Base-by-base conservation (phyloP, 2,329 filamentous ascomycete genomes). In the Hypoxylon sp. region DNA sequence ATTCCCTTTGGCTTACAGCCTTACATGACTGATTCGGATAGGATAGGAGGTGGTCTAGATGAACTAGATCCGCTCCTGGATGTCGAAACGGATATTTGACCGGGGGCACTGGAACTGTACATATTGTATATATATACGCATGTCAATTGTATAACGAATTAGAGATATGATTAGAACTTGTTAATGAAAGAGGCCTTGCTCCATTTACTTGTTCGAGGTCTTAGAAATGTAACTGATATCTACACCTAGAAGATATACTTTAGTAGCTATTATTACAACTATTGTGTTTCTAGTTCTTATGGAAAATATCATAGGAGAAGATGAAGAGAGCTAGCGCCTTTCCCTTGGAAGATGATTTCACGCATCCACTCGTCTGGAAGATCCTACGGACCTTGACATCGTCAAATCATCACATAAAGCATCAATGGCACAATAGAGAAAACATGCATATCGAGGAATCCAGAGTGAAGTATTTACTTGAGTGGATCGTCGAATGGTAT, bases 21-120 rank as follows among this genome's bases (percentile, higher is more conserved):
- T 6, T 78, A 75, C 31, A 75, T 76, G 74, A 48, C 52, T 31
- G 76, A 79, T 42, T 37, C 35, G 2, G 76, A 79, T 55, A 47
- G 57, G 8, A 65, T 76, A n/a, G 72, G 70, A 22, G 71, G 71
- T 31, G 66, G 63, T 35, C 70, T 73, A 24, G 51, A 60, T 8
- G 5, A 17, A 13, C 47, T 63, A n/a, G 65, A 58, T 35, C 37
- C 63, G 2, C 59, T 71, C 6, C 33, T 72, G 0, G 35, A 70
- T 22, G 24, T 66, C 2, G 66, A 69, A 14, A 3, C 65, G 37
- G 58, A 68, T 13, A 29, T 68, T 13, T 59, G 48, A 52, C 13
- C 22, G 29, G 3, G 11, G 3, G 11, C 47, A 6, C 13, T 31
- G 37, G 51, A 31, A 59, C 33, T 64, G 61, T 67, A 57, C 59